Base-by-base conservation (phyloP, 148 eudicot genomes). In the Bassia scoparia region DNA sequence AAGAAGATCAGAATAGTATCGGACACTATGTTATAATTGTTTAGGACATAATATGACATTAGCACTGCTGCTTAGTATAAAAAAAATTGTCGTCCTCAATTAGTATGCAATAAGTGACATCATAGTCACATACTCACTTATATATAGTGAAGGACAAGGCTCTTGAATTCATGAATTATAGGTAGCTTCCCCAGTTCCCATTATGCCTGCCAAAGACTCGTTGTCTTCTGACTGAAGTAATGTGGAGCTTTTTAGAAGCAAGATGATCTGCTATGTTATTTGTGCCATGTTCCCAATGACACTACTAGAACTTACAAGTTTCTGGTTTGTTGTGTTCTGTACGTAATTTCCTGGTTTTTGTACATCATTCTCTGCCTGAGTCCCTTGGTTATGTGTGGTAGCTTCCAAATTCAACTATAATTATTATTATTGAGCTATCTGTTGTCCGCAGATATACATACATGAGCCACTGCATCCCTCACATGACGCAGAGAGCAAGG, bases 401-500 rank as follows among this genome's bases (percentile, higher is more conserved):
- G 24, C 1, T 50, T 68, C 44, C 1, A 73, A 12, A 24, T 65
- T 35, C 54, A 43, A 46, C 46, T 34, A 44, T n/a, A 33, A 52
- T 33, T 60, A 27, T 56, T 61, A 67, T 73, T 71, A 41, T 75
- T 74, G 52, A 31, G 43, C 53, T 49, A 59, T 67, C 60, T 64
- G 77, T 37, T 38, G 65, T 35, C 61, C 72, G 61, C 61, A 85
- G 89, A 62, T 78, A 78, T 73, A 73, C 27, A 55, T 74, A 76
- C 71, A 43, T 62, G 41, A 72, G 76, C 29, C 41, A 54, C 67
- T 31, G 69, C 53, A 69, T 73, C 50, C 69, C 64, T 82, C 77
- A 37, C 79, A 26, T 49, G 76, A 74, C 70, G 65, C 53, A 30
- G 77, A 70, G 87, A 74, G 66, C 70, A 78, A 75, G 81, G 71